Percentiles rank a stretch among this genome's conserved stretches.
These are phyloP conservation scores for Trichoderma hamatum DNA, from an alignment of 2,329 filamentous ascomycete genomes.

Conservation along the genomic window DNA sequence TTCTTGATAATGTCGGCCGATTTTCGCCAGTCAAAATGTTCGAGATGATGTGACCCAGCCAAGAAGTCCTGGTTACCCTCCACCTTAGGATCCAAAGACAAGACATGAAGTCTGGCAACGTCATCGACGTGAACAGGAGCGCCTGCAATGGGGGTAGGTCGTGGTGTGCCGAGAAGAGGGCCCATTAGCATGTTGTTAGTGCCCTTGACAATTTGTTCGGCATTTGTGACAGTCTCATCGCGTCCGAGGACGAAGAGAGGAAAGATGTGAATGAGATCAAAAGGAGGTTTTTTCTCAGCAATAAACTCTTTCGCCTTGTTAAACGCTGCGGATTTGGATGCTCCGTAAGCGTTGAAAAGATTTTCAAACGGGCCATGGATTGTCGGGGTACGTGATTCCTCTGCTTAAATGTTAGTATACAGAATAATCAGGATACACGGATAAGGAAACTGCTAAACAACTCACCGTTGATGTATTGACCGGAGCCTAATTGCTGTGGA, in stretches of 20 bases:
- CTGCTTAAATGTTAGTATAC: not conserved
- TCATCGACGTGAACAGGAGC: slow-evolving; percentile 29
- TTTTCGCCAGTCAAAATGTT: not conserved
- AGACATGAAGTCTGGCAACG: slow-evolving; percentile 27
- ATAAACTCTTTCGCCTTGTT: slow-evolving; percentile 41
- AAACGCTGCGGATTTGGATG: slow-evolving; percentile 42
- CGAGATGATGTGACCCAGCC: slow-evolving; percentile 8
- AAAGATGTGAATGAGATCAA: slow-evolving; percentile 42
- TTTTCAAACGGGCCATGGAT: slow-evolving; percentile 35
- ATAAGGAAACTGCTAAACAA: not conserved
- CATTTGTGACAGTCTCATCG: slow-evolving; percentile 36
- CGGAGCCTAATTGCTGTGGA: not conserved
- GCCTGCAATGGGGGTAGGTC: slow-evolving; percentile 34
- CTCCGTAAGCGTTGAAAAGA: slow-evolving; percentile 41
- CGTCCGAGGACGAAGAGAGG: slow-evolving; percentile 44
- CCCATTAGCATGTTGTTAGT: slow-evolving; percentile 43
- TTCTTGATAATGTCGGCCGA: slow-evolving; percentile 20
- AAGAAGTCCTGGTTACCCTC: slow-evolving; percentile 22
- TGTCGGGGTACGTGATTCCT: not conserved
- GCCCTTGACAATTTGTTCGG: slow-evolving; percentile 31
- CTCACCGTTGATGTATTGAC: slow-evolving; percentile 12
- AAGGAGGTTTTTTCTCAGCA: slow-evolving; percentile 37
- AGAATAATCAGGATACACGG: not conserved
- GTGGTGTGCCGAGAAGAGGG: slow-evolving; percentile 38
- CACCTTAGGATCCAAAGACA: slow-evolving; percentile 9